Evolutionary conservation across 345 rosid genomes (phyloP), one percentile per base, ranked within the genome.

Genomic region (Adansonia digitata): DNA sequence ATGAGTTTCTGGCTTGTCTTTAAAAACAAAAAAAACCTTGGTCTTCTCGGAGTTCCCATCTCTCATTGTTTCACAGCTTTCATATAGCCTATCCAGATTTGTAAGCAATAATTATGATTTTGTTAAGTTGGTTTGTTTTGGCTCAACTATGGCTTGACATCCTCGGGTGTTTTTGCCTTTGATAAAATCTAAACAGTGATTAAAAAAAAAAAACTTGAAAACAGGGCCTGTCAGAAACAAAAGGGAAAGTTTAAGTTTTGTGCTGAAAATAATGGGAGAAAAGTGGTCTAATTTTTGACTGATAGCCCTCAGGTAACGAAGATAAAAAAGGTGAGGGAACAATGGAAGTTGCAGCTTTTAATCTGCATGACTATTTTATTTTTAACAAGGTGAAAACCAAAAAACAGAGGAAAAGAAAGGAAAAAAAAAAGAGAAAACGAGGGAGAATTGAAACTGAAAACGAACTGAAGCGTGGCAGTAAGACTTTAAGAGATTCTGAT

Each of bases 21-120:
- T 55, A 65, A 43, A 1, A 40, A 46, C 53, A 12, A 80, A 56
- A 10, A 10, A 56, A 57, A 94, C 98, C 97, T 90, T 94, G 93
- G 85, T 86, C 86, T 84, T 94, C 89, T 88, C 89, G 81, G 87
- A 77, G 84, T 74, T 89, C 75, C 70, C 97, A 89, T 90, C 90
- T 76, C 92, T 88, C 98, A 94, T 94, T 84, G 87, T 89, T 75
- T 85, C 89, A 76, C 77, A 78, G 75, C 84, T 83, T 49, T 88
- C 94, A 90, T 86, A 81, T 77, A 86, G 82, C 74, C 35, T 73
- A 60, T 68, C 60, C 68, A 62, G 73, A 63, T 61, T 72, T 69
- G 76, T 34, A 40, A 42, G 72, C 78, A 69, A 73, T 13, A 49
- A 43, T 29, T 66, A 66, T 22, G 60, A 68, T 53, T 76, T 61